These are phyloP conservation scores for Tylopilus rubrobrunneus DNA, from an alignment of 768 basidiomycete genomes.

Conservation along the genomic window DNA sequence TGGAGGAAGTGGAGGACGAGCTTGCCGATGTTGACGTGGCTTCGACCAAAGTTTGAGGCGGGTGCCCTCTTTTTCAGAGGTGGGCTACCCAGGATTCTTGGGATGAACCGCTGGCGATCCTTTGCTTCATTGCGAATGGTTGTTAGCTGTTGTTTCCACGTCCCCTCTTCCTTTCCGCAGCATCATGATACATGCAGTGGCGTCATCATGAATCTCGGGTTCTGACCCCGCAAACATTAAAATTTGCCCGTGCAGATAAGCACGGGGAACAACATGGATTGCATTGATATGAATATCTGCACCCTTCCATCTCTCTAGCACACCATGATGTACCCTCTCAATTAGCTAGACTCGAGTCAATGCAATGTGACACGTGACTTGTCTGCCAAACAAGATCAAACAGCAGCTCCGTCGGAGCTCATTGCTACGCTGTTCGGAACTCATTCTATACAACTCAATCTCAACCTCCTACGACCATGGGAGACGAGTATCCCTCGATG, in stretches of 20 bases:
- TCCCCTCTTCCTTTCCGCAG: slow-evolving; percentile 8
- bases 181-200: neutral
- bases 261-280: neutral
- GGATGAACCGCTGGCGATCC: slow-evolving; percentile 32
- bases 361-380: neutral
- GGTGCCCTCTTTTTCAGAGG: slow-evolving; percentile 2
- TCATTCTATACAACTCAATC: neutral
- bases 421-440: neutral
- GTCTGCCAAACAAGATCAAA: slow-evolving; percentile 23
- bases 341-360: neutral
- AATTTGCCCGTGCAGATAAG: neutral
- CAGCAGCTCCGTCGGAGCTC: neutral
- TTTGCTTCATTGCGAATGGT: slow-evolving; percentile 30
- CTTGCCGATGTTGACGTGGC: slow-evolving; percentile 13
- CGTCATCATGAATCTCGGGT: neutral
- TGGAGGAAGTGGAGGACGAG: slow-evolving; percentile 19
- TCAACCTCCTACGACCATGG: slow-evolving; percentile 40
- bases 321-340: neutral
- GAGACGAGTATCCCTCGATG: slow-evolving; percentile 77
- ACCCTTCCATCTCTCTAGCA: neutral
- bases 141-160: slow-evolving; percentile 31
- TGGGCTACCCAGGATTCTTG: slow-evolving; percentile 19
- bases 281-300: neutral
- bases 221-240: neutral
- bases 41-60: slow-evolving; percentile 4